Evolutionary conservation across 441 rosid genomes (phyloP).

Genomic region (Manihot esculenta): DNA sequence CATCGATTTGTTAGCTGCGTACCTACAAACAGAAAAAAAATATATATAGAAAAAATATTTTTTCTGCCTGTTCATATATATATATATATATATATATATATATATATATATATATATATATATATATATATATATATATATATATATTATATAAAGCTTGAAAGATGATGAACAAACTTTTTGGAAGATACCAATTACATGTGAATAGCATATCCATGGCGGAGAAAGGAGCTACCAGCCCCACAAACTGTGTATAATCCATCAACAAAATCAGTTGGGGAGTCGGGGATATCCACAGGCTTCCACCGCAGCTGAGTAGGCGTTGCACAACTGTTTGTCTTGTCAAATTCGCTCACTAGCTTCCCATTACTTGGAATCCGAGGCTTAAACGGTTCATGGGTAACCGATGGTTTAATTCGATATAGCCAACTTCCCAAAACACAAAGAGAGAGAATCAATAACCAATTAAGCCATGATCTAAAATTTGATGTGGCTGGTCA

Average conservation of each 20-base stretch:
- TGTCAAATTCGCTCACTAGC: slow-evolving; percentile 81
- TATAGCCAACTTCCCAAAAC: slow-evolving; percentile 66
- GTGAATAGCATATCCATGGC: slow-evolving; percentile 94
- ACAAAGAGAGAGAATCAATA: not conserved
- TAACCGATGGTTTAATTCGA: slow-evolving; percentile 90
- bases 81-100: no score
- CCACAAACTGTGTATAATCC: slow-evolving; percentile 86
- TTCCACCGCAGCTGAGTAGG: slow-evolving; percentile 97
- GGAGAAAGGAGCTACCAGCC: slow-evolving; percentile 90
- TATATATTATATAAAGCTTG: no score
- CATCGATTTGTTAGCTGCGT: slow-evolving; percentile 83
- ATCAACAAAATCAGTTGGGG: slow-evolving; percentile 72
- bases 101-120: no score
- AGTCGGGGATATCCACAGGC: slow-evolving; percentile 68
- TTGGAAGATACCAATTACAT: slow-evolving; percentile 48
- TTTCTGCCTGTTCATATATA: no score
- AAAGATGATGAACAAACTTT: not conserved
- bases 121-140: no score
- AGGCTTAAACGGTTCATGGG: slow-evolving; percentile 87
- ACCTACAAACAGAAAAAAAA: slow-evolving; percentile 43
- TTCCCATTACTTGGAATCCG: slow-evolving; percentile 56
- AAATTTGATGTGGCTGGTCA: no score
- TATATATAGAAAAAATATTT: no score
- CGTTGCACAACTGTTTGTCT: slow-evolving; percentile 58
- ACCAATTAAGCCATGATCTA: not conserved